Evolutionary conservation across 129 eudicot species (phyloP).

Genomic region (Tanacetum coccineum): DNA sequence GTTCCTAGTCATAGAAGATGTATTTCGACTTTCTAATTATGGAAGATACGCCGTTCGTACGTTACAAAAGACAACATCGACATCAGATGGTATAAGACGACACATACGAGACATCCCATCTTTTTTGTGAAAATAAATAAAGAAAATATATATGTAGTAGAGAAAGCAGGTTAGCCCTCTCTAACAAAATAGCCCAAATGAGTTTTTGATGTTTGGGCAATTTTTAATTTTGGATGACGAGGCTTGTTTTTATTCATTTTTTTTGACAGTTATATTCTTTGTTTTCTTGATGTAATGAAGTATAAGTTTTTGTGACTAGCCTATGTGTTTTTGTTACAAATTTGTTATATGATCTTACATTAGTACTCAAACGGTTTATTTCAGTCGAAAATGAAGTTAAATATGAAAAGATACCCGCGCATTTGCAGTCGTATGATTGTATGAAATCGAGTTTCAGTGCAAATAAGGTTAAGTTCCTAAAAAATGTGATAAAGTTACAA

Average conservation of each 20-base stretch:
- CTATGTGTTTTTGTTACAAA: no score
- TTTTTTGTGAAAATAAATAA: not conserved
- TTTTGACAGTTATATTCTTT: not conserved
- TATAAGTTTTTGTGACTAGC: not conserved
- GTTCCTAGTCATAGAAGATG: conserved; percentile 65
- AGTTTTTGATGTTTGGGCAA: conserved; percentile 40
- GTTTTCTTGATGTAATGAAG: no score
- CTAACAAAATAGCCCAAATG: conserved; percentile 42
- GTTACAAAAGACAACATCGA: no score
- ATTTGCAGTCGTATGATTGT: no score
- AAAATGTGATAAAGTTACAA: no score
- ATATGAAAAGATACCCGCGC: no score
- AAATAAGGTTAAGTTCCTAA: no score
- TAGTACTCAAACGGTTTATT: no score
- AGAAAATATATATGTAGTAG: conserved; percentile 26
- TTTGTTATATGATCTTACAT: no score
- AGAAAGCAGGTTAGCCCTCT: conserved; percentile 56
- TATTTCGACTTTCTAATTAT: conserved; percentile 49
- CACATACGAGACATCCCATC: not conserved
- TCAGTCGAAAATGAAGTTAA: no score
- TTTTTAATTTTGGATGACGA: conserved; percentile 41
- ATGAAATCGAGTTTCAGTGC: no score
- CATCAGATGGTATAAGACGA: no score
- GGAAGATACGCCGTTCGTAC: not conserved
- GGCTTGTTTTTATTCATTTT: conserved; percentile 29